Percentiles rank a stretch among this genome's conserved stretches.
These are phyloP conservation scores for Boletus pseudopeckii DNA, from an alignment of 768 basidiomycete species.

Conservation along the genomic window DNA sequence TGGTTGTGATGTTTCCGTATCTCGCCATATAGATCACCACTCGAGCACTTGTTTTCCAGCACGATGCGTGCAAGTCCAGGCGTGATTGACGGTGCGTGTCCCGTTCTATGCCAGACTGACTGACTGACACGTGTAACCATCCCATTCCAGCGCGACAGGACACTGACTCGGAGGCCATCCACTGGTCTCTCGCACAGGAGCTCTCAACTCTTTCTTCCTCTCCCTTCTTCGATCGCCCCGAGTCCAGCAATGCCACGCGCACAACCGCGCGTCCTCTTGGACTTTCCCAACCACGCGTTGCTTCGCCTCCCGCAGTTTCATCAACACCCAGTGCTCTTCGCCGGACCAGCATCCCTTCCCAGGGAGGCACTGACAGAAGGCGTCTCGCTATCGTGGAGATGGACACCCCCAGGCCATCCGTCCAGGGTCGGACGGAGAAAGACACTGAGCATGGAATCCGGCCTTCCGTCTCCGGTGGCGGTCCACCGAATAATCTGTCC, in stretches of 20 bases:
- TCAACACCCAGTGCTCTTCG: conserved; percentile 33
- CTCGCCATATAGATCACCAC: conserved; percentile 13
- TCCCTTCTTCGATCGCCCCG: conserved; percentile 37
- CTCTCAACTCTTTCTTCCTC: conserved; percentile 13
- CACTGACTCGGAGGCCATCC: conserved; percentile 40
- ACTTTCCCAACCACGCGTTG: conserved; percentile 10
- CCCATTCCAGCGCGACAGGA: conserved; percentile 25
- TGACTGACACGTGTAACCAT: not conserved
- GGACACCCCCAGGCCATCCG: conserved; percentile 34
- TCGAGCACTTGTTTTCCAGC: not conserved
- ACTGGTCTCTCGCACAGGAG: conserved; percentile 30
- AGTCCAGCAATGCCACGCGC: conserved; percentile 41
- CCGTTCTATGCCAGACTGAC: not conserved
- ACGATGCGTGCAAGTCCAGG: conserved; percentile 14
- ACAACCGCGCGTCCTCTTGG: conserved; percentile 13
- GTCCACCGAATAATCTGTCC: conserved; percentile 31
- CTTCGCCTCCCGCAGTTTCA: conserved; percentile 29
- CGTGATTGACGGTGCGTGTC: conserved; percentile 16
- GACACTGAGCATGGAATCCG: conserved; percentile 7
- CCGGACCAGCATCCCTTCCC: conserved; percentile 52
- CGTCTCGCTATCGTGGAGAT: conserved; percentile 66
- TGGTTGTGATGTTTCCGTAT: conserved; percentile 1
- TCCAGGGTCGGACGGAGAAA: conserved; percentile 27
- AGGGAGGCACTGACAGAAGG: conserved; percentile 61
- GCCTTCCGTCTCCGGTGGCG: conserved; percentile 26